Evolutionary conservation across 331 rosid genomes (phyloP).

Genomic region (Rhamnella rubrinervis): DNA sequence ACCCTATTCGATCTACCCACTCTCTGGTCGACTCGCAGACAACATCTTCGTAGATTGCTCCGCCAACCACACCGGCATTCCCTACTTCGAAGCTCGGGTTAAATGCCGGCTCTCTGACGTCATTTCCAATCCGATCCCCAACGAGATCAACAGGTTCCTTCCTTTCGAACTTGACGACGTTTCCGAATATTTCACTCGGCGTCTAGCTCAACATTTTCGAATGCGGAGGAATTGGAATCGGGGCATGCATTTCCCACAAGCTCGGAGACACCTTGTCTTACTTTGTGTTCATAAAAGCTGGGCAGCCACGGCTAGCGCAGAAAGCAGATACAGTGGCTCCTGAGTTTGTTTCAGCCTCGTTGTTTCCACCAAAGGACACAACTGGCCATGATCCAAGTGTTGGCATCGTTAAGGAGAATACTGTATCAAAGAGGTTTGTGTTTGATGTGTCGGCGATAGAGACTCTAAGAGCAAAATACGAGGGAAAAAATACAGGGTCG

Average conservation of each 20-base stretch:
- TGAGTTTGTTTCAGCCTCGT: not conserved
- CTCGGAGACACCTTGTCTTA: constrained; percentile 17
- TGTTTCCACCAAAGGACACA: constrained; percentile 23
- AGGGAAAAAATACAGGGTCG: constrained; percentile 17
- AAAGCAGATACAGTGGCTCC: not conserved
- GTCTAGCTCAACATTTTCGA: constrained; percentile 24
- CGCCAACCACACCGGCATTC: constrained; percentile 6
- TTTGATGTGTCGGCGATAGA: constrained; percentile 27
- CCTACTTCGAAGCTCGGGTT: constrained; percentile 20
- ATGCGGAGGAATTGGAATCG: constrained; percentile 33
- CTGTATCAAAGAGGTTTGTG: constrained; percentile 33
- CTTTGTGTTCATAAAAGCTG: constrained; percentile 12
- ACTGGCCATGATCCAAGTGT: not conserved
- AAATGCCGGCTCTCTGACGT: constrained; percentile 8
- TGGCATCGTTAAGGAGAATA: constrained; percentile 25
- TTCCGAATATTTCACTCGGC: not conserved
- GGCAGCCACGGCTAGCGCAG: constrained; percentile 17
- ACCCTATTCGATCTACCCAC: constrained; percentile 20
- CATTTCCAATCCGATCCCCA: constrained; percentile 1
- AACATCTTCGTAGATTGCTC: constrained; percentile 14
- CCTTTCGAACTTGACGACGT: constrained; percentile 10
- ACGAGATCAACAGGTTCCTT: constrained; percentile 16
- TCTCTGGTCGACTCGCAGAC: constrained; percentile 9
- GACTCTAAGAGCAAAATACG: constrained; percentile 27
- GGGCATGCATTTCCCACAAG: constrained; percentile 27